Percentiles rank a stretch among this genome's conserved stretches.
These are phyloP conservation scores for Aureobasidium subglaciale DNA, from an alignment of 2,329 filamentous ascomycete genomes.

Conservation along the genomic window DNA sequence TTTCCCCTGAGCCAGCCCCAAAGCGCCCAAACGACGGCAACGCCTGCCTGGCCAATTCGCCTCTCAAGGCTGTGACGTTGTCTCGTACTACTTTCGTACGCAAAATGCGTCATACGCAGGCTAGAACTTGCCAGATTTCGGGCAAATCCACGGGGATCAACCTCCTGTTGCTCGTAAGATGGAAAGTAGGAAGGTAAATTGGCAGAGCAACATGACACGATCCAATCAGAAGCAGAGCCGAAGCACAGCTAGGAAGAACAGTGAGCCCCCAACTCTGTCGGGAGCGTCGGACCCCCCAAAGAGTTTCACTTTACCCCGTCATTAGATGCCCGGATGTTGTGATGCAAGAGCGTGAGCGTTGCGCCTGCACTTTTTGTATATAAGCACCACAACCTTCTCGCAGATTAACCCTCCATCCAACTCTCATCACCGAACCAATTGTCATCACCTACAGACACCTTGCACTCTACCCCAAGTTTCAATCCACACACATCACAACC, in stretches of 20 bases:
- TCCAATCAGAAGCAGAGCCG: background rate
- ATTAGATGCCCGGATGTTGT: conserved; percentile 1
- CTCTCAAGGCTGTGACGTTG: background rate
- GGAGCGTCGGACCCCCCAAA: background rate
- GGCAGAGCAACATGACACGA: background rate
- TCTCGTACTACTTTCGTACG: background rate
- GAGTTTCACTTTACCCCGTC: conserved; percentile 4
- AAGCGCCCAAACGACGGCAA: background rate
- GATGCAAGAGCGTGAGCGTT: background rate
- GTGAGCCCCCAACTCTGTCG: background rate
- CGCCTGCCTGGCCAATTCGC: conserved; percentile 2
- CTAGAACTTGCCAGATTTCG: conserved; percentile 2
- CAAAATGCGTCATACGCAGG: background rate
- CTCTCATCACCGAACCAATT: background rate
- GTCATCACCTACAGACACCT: background rate
- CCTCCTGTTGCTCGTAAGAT: conserved; percentile 9
- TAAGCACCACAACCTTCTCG: background rate
- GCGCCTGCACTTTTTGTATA: background rate
- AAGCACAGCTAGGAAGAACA: background rate
- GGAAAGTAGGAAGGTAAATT: conserved; percentile 8
- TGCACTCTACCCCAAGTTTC: background rate
- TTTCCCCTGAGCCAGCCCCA: background rate
- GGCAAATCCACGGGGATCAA: background rate
- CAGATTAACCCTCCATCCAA: background rate
- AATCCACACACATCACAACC: conserved; percentile 4